Percentiles rank a stretch among this genome's conserved stretches.
Evolutionary conservation across 2,329 filamentous ascomycete genomes (phyloP).

Genomic region (Magnaporthiopsis rhizophila): DNA sequence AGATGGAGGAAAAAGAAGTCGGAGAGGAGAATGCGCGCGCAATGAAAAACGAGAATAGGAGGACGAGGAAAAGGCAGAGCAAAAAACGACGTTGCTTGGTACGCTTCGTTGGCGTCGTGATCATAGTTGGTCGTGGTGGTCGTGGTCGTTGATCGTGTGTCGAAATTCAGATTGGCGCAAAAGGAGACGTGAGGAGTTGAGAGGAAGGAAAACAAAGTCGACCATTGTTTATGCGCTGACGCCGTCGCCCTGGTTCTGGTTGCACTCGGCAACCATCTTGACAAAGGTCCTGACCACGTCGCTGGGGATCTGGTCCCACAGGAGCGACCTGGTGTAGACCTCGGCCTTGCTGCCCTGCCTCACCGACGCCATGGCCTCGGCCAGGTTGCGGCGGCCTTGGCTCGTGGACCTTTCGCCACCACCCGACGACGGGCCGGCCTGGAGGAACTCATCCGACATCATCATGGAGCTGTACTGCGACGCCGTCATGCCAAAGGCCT

Average conservation of each 20-base stretch:
- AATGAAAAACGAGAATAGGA: conserved; percentile 4
- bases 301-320: conserved; percentile 89
- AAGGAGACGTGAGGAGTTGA: not conserved
- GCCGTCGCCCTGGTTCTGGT: conserved; percentile 28
- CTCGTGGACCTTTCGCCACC: conserved; percentile 41
- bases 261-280: conserved; percentile 77
- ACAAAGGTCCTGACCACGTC: conserved; percentile 91
- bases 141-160: conserved; percentile 1
- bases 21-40: not conserved
- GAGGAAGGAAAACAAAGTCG: not conserved
- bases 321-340: conserved; percentile 83
- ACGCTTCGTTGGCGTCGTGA: conserved; percentile 6
- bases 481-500: conserved; percentile 77
- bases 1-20: not conserved
- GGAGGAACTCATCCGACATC: conserved; percentile 65
- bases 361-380: conserved; percentile 74
- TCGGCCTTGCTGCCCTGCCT: conserved; percentile 70
- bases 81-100: conserved; percentile 14
- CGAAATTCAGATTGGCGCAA: not conserved
- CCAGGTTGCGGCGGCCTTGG: conserved; percentile 64
- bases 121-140: conserved; percentile 2
- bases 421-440: conserved; percentile 36
- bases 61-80: not conserved
- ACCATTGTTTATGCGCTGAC: conserved; percentile 18
- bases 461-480: conserved; percentile 86